Evolutionary conservation across 2,329 filamentous ascomycete species (phyloP).

Genomic region (Pezicula radicicola): DNA sequence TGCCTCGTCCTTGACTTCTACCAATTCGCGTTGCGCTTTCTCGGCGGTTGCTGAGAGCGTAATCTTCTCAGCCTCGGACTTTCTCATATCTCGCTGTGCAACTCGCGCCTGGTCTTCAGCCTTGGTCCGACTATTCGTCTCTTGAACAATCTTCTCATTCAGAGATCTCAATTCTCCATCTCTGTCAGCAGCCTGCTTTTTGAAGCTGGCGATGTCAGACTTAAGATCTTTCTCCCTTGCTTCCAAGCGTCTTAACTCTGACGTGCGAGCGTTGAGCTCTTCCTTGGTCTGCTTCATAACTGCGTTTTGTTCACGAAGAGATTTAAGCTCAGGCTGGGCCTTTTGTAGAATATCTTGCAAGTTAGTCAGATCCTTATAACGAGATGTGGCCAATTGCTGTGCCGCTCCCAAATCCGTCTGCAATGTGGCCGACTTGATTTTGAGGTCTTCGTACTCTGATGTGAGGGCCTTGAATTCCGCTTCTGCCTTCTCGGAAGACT

Average conservation of each 20-base stretch:
- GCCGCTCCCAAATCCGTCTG: conserved; percentile 84
- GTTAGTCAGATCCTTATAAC: conserved; percentile 86
- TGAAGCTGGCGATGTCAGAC: conserved; percentile 67
- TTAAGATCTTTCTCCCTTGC: conserved; percentile 78
- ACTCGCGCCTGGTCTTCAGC: conserved; percentile 77
- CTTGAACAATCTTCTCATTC: conserved; percentile 74
- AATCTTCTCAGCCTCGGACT: conserved; percentile 74
- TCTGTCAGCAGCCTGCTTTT: conserved; percentile 68
- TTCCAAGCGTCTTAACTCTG: conserved; percentile 74
- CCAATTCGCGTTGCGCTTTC: conserved; percentile 66
- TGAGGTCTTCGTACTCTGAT: conserved; percentile 63
- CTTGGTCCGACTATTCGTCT: conserved; percentile 67
- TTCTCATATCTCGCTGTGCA: conserved; percentile 73
- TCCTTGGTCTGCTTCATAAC: conserved; percentile 73
- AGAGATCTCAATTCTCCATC: conserved; percentile 75
- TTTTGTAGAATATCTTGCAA: conserved; percentile 78
- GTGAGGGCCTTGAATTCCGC: conserved; percentile 35
- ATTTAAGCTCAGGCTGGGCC: conserved; percentile 80
- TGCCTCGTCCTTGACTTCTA: conserved; percentile 70
- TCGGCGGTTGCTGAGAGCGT: conserved; percentile 74
- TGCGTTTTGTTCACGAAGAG: conserved; percentile 71
- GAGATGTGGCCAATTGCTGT: conserved; percentile 78
- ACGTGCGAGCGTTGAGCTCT: conserved; percentile 59
- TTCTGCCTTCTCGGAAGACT: conserved; percentile 24
- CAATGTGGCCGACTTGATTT: conserved; percentile 63